Base-by-base conservation (phyloP, 345 rosid species). In the Geranium rotundifolium region DNA sequence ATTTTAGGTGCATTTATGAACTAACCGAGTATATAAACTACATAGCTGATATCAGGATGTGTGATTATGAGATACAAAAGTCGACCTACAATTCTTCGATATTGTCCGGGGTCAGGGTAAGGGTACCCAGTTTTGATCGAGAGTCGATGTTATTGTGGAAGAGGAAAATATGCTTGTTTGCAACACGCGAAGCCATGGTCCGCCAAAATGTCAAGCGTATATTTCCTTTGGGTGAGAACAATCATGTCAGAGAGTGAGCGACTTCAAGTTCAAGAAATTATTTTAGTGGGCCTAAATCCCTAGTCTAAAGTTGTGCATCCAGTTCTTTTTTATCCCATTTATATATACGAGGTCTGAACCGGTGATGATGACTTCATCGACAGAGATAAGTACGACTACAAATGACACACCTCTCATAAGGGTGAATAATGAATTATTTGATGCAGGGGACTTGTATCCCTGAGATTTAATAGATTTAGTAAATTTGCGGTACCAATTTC, bases 191-290 rank as follows among this genome's bases (percentile, higher is more conserved):
- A 19, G 5, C 56, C 9, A 10, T 14, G 1, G 19, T 62, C 30
- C 5, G 1, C n/a, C 0, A 39, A 19, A 6, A 62, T n/a, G 7
- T 49, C 65, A 39, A 23, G 27, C 27, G 2, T 2, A 23, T 23
- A 23, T 23, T 23, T 23, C 27, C 27, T 23, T 23, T 23, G 55
- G 20, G 8, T n/a, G 4, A 62, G 27, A 13, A 49, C 18, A 15
- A 62, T 41, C 56, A 55, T 2, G 5, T 17, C 4, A 27, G 29
- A 15, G 55, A 12, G 19, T 56, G 23, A 2, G 16, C 16, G 13
- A 23, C 65, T 39, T 62, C 65, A 14, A 62, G 17, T 7, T 56
- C 65, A 0, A 62, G 12, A 12, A 62, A 62, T 27, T 39, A 39
- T 8, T 19, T n/a, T 18, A 62, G n/a, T 10, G 9, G n/a, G 7